Evolutionary conservation across 257 asterid species (phyloP).

Genomic region (Jaltomata sinuosa): DNA sequence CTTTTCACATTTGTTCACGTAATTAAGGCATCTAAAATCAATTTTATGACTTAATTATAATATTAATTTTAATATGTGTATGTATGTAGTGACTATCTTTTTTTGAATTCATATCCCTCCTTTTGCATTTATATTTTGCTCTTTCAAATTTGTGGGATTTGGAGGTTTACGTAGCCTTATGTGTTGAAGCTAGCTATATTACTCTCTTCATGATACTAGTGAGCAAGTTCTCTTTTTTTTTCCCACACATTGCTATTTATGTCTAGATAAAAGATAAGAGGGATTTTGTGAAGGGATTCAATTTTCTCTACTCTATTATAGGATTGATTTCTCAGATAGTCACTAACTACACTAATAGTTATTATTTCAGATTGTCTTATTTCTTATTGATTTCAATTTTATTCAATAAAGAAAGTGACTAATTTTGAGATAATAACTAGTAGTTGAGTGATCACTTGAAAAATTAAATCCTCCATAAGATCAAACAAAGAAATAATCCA

Average conservation of each 20-base stretch:
- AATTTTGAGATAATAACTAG: too few species aligned
- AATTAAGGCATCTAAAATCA: background rate
- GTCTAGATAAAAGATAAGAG: background rate
- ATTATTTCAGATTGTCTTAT: too few species aligned
- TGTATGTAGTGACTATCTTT: too few species aligned
- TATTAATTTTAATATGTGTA: background rate
- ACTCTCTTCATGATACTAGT: background rate
- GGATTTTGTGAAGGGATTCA: background rate
- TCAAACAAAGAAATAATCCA: too few species aligned
- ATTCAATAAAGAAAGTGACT: too few species aligned
- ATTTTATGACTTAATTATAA: background rate
- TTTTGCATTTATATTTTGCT: background rate
- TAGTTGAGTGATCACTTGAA: too few species aligned
- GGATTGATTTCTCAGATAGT: too few species aligned
- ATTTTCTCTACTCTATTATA: too few species aligned
- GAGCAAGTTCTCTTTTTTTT: background rate
- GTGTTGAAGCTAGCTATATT: background rate
- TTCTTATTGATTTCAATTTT: too few species aligned
- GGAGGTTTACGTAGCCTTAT: background rate
- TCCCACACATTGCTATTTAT: background rate
- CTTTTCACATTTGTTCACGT: too few species aligned
- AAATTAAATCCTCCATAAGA: too few species aligned
- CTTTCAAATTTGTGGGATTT: background rate
- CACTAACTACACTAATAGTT: too few species aligned
- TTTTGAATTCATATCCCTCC: background rate